These are phyloP conservation scores for Hanseniaspora hatyaiensis DNA, from an alignment of 805 yeast genomes.

Conservation along the genomic window DNA sequence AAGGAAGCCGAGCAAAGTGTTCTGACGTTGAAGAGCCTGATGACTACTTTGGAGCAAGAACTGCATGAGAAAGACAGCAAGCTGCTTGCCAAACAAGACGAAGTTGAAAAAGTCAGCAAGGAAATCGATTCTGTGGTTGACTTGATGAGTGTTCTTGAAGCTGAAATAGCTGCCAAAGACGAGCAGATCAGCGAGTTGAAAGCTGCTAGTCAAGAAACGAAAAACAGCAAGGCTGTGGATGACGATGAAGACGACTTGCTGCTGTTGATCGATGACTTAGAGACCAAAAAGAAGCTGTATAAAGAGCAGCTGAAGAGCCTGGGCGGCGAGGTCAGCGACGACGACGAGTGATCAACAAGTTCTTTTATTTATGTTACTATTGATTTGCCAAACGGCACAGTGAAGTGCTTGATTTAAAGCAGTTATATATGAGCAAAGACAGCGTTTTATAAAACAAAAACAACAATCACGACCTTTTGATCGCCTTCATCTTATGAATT, in stretches of 20 bases:
- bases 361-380: constrained; percentile 28
- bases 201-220: constrained; percentile 17
- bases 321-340: constrained; percentile 57
- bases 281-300: constrained; percentile 51
- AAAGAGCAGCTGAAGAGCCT: constrained; percentile 39
- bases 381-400: no score
- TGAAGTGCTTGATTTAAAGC: no score
- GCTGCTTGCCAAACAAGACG: no score
- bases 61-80: no score
- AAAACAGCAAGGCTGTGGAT: background rate
- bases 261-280: constrained; percentile 65
- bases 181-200: background rate
- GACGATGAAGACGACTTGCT: constrained; percentile 51
- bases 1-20: no score
- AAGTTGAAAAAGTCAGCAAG: no score
- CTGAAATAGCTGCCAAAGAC: constrained; percentile 6
- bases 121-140: constrained; percentile 11
- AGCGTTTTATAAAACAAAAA: no score
- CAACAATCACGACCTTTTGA: no score
- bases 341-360: constrained; percentile 62
- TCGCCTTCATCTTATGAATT: constrained; percentile 50
- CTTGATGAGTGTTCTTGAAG: constrained; percentile 7
- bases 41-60: no score
- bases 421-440: no score
- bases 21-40: no score